Conservation (phyloP, 805 yeast genomes). For the Brettanomyces custersianus region DNA sequence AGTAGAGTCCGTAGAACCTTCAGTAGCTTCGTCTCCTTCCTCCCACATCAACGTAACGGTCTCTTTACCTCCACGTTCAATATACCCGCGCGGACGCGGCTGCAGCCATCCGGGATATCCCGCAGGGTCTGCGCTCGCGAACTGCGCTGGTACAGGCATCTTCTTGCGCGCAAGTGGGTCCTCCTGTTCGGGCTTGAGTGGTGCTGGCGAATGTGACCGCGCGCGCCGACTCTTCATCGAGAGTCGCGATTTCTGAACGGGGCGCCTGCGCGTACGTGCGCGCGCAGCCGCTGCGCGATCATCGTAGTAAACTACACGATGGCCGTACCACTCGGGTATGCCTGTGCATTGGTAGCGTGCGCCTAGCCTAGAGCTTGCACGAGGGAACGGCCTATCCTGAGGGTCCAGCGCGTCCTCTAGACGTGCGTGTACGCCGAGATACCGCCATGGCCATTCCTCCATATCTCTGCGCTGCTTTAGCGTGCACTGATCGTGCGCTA, state of each 20-base stretch:
- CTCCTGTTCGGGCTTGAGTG: slow-evolving; percentile 7
- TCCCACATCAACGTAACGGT: slow-evolving; percentile 65
- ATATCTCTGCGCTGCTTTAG: slow-evolving; percentile 38
- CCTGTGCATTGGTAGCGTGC: slow-evolving; percentile 63
- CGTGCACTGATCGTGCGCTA: slow-evolving; percentile 34
- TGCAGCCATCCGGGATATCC: slow-evolving; percentile 71
- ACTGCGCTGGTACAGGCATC: slow-evolving; percentile 37
- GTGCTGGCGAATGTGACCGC: slow-evolving; percentile 9
- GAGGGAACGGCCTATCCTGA: slow-evolving; percentile 71
- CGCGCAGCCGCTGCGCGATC: slow-evolving; percentile 1
- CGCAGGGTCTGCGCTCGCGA: slow-evolving; percentile 27
- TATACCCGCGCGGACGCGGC: slow-evolving; percentile 69
- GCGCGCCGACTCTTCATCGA: slow-evolving; percentile 18
- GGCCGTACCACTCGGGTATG: slow-evolving; percentile 55
- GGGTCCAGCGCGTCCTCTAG: slow-evolving; percentile 70
- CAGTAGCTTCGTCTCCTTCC: slow-evolving; percentile 27
- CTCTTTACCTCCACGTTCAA: slow-evolving; percentile 74
- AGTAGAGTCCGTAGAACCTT: no score
- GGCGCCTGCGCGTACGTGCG: not conserved
- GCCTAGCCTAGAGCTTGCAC: slow-evolving; percentile 73
- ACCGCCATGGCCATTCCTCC: slow-evolving; percentile 81
- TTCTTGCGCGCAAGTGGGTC: slow-evolving; percentile 7
- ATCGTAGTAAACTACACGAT: slow-evolving; percentile 62
- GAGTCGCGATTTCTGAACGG: slow-evolving; percentile 3
- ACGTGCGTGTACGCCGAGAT: slow-evolving; percentile 65